These are phyloP conservation scores for Saraca asoca DNA, from an alignment of 331 rosid genomes.

Conservation along the genomic window DNA sequence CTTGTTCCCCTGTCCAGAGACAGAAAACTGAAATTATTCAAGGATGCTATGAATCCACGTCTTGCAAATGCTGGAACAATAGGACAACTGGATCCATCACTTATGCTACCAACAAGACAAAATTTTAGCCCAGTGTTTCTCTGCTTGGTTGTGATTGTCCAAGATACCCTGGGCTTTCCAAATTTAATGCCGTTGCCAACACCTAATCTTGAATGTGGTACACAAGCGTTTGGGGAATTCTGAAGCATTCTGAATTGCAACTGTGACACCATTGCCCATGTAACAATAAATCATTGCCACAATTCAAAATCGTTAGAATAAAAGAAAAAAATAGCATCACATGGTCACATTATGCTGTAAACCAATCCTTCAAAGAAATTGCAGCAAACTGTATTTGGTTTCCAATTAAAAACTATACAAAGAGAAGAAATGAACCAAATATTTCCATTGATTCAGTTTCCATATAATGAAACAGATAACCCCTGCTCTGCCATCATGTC, in stretches of 20 bases:
- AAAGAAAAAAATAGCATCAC: not conserved
- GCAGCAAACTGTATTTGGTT: too few species aligned
- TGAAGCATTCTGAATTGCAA: slow-evolving; percentile 61
- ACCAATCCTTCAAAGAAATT: too few species aligned
- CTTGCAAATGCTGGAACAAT: slow-evolving; percentile 26
- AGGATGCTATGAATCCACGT: slow-evolving; percentile 31
- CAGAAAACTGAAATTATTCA: slow-evolving; percentile 26
- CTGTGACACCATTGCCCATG: slow-evolving; percentile 40
- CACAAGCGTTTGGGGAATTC: slow-evolving; percentile 32
- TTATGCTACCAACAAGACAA: slow-evolving; percentile 27
- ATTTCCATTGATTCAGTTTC: too few species aligned
- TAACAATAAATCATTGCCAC: slow-evolving; percentile 22
- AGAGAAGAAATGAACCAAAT: not conserved
- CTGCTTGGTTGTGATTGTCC: slow-evolving; percentile 31
- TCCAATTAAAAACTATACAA: too few species aligned
- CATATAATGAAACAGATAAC: too few species aligned
- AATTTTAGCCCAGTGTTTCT: slow-evolving; percentile 28
- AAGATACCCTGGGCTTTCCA: slow-evolving; percentile 35
- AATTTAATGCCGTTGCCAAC: slow-evolving; percentile 32
- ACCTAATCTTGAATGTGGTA: slow-evolving; percentile 35
- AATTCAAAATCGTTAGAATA: not conserved
- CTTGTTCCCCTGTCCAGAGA: slow-evolving; percentile 33
- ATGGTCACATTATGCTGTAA: not conserved
- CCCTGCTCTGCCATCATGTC: too few species aligned
- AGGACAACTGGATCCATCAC: slow-evolving; percentile 32